Evolutionary conservation across 257 asterid species (phyloP).

Genomic region (Capsicum chinense): DNA sequence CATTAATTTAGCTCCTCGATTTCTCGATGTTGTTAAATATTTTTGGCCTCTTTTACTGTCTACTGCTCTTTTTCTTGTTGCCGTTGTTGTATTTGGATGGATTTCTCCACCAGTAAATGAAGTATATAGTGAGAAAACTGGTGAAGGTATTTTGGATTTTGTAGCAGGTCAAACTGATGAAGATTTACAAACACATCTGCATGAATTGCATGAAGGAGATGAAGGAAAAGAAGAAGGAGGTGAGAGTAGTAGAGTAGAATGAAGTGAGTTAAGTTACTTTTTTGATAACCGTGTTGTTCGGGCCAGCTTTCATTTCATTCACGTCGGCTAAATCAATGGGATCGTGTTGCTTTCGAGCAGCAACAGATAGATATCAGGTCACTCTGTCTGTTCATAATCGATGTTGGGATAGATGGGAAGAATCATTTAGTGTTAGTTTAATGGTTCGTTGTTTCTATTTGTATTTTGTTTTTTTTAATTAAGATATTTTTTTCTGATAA

Average conservation of each 20-base stretch:
- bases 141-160: conserved; percentile 62
- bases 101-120: conserved; percentile 56
- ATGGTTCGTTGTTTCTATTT: no score
- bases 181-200: conserved; percentile 27
- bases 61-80: conserved; percentile 65
- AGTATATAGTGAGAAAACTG: conserved; percentile 52
- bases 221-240: conserved; percentile 19
- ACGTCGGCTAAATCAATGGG: no score
- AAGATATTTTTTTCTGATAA: no score
- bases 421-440: no score
- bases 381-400: no score
- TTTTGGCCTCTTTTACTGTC: conserved; percentile 79
- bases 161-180: conserved; percentile 69
- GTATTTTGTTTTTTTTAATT: no score
- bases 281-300: no score
- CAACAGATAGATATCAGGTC: no score
- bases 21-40: conserved; percentile 54
- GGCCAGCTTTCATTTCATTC: no score
- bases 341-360: no score
- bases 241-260: conserved; percentile 26
- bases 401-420: no score
- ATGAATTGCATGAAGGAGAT: conserved; percentile 20
- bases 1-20: conserved; percentile 57
- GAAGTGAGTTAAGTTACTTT: background rate
- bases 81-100: conserved; percentile 58